Evolutionary conservation across 805 yeast species (phyloP), one percentile per base, ranked within the genome.

Genomic region (Citeromyces matritensis): DNA sequence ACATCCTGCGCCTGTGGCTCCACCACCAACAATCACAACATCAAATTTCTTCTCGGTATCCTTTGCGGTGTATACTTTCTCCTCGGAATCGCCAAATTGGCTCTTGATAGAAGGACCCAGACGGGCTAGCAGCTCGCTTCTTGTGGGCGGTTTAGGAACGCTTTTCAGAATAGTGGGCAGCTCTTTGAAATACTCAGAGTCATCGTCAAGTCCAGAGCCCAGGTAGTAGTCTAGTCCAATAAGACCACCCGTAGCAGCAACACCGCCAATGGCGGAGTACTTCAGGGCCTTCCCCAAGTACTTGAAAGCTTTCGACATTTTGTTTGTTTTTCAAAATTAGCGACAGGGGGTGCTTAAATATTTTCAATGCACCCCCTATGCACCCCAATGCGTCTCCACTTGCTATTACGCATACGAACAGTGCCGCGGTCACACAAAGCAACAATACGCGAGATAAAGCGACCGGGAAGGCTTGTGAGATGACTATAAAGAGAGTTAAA

Each of bases 1-100:
- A 30, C 83, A 71, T 37, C 96, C 97, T 4, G 95, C 62, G 39
- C 97, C 97, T 10, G 91, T 77, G 26, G 96, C 96, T 50, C 97
- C 97, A 42, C 95, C 96, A 38, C 97, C 97, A 42, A 88, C 74
- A 42, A 86, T 65, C 40, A 86, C 57, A n/a, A 86, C 67, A 50
- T 88, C 96, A 46, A 69, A 75, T 9, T 14, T 13, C 48, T 76
- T 66, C 33, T 68, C 53, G 36, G 65, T 42, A 49, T 64, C 53
- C 14, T 38, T 38, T 9, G 40, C 31, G 8, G 41, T 24, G 15
- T 42, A 35, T 13, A 31, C 37, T 2, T 15, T 25, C 10, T 31
- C 32, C 12, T 28, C 27, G n/a, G 27, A 7, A 13, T 27, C 29
- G n/a, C 24, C 13, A n/a, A 30, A 30, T 6, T 10, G 10, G 3